phyloP scores from a whole-genome alignment of 2,329 filamentous ascomycete genomes.

The Aaosphaeria arxii region DNA sequence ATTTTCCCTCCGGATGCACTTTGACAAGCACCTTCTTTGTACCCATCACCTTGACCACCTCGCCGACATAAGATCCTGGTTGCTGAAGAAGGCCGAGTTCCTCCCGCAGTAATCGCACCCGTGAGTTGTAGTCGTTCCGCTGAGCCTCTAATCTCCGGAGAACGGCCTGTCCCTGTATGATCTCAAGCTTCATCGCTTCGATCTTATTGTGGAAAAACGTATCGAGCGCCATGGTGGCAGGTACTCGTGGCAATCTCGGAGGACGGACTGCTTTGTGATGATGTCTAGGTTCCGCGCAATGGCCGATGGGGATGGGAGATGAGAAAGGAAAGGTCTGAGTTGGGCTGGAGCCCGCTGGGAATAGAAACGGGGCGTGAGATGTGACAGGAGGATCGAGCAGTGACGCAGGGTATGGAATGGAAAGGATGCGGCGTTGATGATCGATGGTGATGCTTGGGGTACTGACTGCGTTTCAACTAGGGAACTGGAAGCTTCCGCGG shows the following conservation, averaged over 20 bases:
- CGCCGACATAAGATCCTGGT: conserved; percentile 95
- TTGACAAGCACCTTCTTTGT: conserved; percentile 99
- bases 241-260: conserved; percentile 4
- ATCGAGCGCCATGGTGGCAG: conserved; percentile 88
- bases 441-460: too few species aligned
- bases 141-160: conserved; percentile 94
- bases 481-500: too few species aligned
- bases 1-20: conserved; percentile 99
- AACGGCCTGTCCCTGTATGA: conserved; percentile 96
- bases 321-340: too few species aligned
- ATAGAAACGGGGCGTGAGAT: too few species aligned
- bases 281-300: background rate
- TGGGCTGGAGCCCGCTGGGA: too few species aligned
- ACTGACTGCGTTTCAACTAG: too few species aligned
- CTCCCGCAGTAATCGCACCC: conserved; percentile 89
- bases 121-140: conserved; percentile 98
- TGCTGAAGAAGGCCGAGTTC: conserved; percentile 95
- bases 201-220: conserved; percentile 99
- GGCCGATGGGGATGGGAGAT: background rate
- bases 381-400: too few species aligned
- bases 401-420: too few species aligned
- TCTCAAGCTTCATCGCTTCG: conserved; percentile 99
- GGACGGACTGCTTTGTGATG: background rate
- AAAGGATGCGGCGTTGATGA: too few species aligned
- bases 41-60: conserved; percentile 99